Base-by-base conservation (phyloP, 768 basidiomycete species). In the Leucocoprinus leucothites region DNA sequence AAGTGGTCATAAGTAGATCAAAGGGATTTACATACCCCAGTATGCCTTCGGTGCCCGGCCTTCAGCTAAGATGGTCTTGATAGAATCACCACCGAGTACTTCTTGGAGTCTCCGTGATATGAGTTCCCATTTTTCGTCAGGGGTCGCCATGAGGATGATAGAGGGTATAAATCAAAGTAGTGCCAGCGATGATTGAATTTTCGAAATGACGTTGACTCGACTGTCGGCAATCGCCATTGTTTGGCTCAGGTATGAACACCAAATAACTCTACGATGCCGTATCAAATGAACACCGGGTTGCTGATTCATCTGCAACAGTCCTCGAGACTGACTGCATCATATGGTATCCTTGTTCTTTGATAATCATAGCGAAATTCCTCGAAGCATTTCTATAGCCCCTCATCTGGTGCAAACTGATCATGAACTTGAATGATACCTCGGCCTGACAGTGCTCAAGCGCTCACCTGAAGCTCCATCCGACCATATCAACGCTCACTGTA, bases 61-160 rank as follows among this genome's bases (percentile, higher is more conserved):
- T 65, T 95, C 87, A 7, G 78, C 76, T 21, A 97, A 75, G 56
- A 94, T 86, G 31, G 81, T 74, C 69, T 91, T 89, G 70, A 99
- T 87, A 35, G 76, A 71, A 42, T 96, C 94, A 1, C 79, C 91
- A 21, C 94, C 91, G 3, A 98, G 84, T 4, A 91, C 86, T 68
- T 99, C 97, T 60, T 91, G 84, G 25, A 98, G 69, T 60, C 89
- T 74, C 48, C 95, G 75, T 1, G 91, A 95, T 55, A 99, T 95
- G 44, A 97, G 72, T 21, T 89, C 80, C 74, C 81, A 95, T 65
- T 80, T 86, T 58, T 80, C 73, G 36, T 80, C 80, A 21, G 74
- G 57, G 14, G 70, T 68, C 4, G 71, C 56, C 72, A 74, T 74
- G 25, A 43, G 36, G 41, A 2, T 7, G 24, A 14, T 35, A 31